Conservation (phyloP, 208 protist species). For the Balamuthia mandrillaris region DNA sequence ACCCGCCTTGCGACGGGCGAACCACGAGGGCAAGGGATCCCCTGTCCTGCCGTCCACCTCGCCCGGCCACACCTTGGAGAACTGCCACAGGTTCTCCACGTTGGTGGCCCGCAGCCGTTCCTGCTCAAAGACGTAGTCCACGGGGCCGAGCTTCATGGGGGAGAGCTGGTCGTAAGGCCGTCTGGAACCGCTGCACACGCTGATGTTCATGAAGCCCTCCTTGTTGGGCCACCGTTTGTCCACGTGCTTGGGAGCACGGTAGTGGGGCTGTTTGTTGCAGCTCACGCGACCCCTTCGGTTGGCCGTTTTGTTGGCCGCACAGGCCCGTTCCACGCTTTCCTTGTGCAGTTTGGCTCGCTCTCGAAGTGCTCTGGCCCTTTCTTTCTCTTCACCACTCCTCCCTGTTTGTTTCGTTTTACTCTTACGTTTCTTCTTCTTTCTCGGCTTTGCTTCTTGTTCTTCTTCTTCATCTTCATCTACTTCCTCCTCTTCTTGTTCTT, state of each 20-base stretch:
- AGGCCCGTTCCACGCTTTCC: too few relatives aligned
- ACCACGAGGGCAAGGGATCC: background rate
- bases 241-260: background rate
- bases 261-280: background rate
- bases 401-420: too few relatives aligned
- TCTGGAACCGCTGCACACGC: background rate
- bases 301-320: too few relatives aligned
- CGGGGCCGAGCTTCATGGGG: background rate
- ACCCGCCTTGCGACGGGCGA: background rate
- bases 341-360: too few relatives aligned
- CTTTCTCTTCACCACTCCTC: too few relatives aligned
- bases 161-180: background rate
- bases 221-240: background rate
- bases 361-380: too few relatives aligned
- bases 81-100: conserved; percentile 9
- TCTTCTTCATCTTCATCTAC: too few relatives aligned
- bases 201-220: background rate
- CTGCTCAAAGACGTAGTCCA: background rate
- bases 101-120: background rate
- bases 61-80: background rate
- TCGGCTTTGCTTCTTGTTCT: too few relatives aligned
- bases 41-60: background rate
- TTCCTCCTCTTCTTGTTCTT: too few relatives aligned
- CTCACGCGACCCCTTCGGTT: background rate
- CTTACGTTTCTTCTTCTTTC: too few relatives aligned